Evolutionary conservation across 1,139 yeast genomes (phyloP).

Genomic region (Sugiyamaella pinicola): DNA sequence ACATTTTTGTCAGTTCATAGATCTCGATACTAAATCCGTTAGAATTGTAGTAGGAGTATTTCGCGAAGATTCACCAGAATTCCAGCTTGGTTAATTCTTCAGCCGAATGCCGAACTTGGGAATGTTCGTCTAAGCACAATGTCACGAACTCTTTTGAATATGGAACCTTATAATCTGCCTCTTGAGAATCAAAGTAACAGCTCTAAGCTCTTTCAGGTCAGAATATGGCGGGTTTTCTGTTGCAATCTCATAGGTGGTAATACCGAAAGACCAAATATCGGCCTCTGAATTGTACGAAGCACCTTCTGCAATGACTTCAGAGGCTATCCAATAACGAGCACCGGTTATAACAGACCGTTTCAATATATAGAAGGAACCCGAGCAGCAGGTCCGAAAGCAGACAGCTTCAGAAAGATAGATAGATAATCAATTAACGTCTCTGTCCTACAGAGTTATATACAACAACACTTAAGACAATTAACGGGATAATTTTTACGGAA

Average conservation of each 20-base stretch:
- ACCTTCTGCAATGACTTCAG: conserved; percentile 96
- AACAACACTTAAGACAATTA: too few species aligned
- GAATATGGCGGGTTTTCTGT: conserved; percentile 98
- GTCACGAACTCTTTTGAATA: conserved; percentile 90
- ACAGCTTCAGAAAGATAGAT: too few species aligned
- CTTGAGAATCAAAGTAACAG: conserved; percentile 88
- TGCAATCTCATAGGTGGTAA: conserved; percentile 90
- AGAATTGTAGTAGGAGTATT: conserved; percentile 60
- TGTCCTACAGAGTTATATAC: too few species aligned
- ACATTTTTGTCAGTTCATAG: conserved; percentile 62
- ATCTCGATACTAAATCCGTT: conserved; percentile 78
- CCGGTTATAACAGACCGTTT: conserved; percentile 97
- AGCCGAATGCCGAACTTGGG: conserved; percentile 83
- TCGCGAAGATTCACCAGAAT: conserved; percentile 65
- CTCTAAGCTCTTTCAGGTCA: conserved; percentile 92
- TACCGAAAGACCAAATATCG: conserved; percentile 93
- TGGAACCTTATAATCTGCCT: conserved; percentile 93
- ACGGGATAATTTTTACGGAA: too few species aligned
- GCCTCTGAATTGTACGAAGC: conserved; percentile 82
- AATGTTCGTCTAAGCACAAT: conserved; percentile 88
- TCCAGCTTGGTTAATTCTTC: conserved; percentile 78
- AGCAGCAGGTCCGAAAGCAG: conserved; percentile 81
- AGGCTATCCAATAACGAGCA: conserved; percentile 99
- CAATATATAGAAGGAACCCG: conserved; percentile 69
- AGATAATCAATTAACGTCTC: too few species aligned